phyloP scores from a whole-genome alignment of 2,329 filamentous ascomycete genomes.

The Aspergillus hortae region DNA sequence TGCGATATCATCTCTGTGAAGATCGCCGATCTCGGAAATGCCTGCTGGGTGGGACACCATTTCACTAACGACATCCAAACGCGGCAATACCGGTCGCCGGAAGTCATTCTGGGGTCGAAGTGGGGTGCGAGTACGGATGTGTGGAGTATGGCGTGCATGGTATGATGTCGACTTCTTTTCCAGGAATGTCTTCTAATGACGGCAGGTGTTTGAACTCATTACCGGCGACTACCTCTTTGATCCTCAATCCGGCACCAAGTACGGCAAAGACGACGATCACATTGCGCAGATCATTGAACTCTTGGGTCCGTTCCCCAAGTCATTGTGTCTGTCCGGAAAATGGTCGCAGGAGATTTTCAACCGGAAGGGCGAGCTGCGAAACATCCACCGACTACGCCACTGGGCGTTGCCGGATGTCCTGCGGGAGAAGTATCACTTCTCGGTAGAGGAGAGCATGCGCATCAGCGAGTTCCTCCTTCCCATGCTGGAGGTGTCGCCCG shows the following conservation, averaged over 20 bases:
- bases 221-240: slow-evolving; percentile 98
- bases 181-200: neutral
- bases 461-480: slow-evolving; percentile 81
- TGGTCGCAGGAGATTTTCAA: slow-evolving; percentile 99
- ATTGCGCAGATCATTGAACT: slow-evolving; percentile 99
- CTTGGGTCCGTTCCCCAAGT: slow-evolving; percentile 87
- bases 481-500: slow-evolving; percentile 86
- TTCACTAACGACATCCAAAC: slow-evolving; percentile 99
- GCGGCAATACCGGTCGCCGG: slow-evolving; percentile 91
- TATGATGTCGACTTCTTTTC: slow-evolving; percentile 45
- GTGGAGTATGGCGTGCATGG: slow-evolving; percentile 99
- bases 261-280: slow-evolving; percentile 98
- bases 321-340: slow-evolving; percentile 85
- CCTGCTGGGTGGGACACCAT: slow-evolving; percentile 97
- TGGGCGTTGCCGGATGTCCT: slow-evolving; percentile 94
- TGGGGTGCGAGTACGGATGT: slow-evolving; percentile 99
- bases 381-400: slow-evolving; percentile 93
- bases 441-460: slow-evolving; percentile 71
- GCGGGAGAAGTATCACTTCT: slow-evolving; percentile 95
- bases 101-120: slow-evolving; percentile 93
- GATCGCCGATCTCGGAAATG: slow-evolving; percentile 96
- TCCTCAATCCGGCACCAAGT: slow-evolving; percentile 96
- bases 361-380: slow-evolving; percentile 90
- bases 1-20: slow-evolving; percentile 92
- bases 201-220: slow-evolving; percentile 84